Evolutionary conservation across 2,329 filamentous ascomycete genomes (phyloP).

Genomic region (Verticillium nonalfalfae): DNA sequence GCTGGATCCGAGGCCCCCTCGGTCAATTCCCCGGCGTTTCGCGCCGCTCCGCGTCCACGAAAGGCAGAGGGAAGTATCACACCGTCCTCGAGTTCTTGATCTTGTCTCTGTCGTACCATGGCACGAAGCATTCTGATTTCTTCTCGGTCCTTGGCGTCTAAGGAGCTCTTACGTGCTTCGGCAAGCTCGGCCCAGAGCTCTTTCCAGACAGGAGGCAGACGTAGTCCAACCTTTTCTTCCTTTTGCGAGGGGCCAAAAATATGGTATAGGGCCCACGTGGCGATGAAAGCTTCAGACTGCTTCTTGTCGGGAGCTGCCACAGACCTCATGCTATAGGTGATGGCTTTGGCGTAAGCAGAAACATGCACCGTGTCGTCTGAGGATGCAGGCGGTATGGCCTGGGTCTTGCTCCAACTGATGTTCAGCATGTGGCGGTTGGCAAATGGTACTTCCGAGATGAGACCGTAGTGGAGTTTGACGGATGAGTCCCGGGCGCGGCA

Average conservation of each 20-base stretch:
- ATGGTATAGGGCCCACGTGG: slow-evolving; percentile 75
- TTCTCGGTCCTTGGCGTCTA: slow-evolving; percentile 64
- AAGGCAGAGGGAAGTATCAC: slow-evolving; percentile 75
- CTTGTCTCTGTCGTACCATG: slow-evolving; percentile 62
- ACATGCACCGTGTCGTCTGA: slow-evolving; percentile 31
- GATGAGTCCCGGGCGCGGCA: slow-evolving; percentile 73
- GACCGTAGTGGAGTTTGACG: slow-evolving; percentile 59
- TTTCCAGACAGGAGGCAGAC: slow-evolving; percentile 74
- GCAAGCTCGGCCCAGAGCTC: slow-evolving; percentile 80
- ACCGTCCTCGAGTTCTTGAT: slow-evolving; percentile 65
- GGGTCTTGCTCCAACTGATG: slow-evolving; percentile 73
- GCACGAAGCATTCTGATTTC: slow-evolving; percentile 61
- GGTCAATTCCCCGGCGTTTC: slow-evolving; percentile 36
- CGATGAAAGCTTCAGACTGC: slow-evolving; percentile 83
- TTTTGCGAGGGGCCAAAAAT: slow-evolving; percentile 71
- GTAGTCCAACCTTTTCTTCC: slow-evolving; percentile 78
- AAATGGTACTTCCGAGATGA: slow-evolving; percentile 68
- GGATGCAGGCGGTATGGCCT: slow-evolving; percentile 40
- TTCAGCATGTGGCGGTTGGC: slow-evolving; percentile 69
- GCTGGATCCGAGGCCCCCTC: slow-evolving; percentile 38
- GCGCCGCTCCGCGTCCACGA: slow-evolving; percentile 48
- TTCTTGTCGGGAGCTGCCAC: slow-evolving; percentile 68
- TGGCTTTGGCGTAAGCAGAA: slow-evolving; percentile 39
- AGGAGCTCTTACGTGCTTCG: slow-evolving; percentile 60
- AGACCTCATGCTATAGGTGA: slow-evolving; percentile 66